A percentile compares a stretch with the other conserved stretches of the same genome.
phyloP scores from a whole-genome alignment of 305 asterid genomes.

The Fraxinus platypoda region DNA sequence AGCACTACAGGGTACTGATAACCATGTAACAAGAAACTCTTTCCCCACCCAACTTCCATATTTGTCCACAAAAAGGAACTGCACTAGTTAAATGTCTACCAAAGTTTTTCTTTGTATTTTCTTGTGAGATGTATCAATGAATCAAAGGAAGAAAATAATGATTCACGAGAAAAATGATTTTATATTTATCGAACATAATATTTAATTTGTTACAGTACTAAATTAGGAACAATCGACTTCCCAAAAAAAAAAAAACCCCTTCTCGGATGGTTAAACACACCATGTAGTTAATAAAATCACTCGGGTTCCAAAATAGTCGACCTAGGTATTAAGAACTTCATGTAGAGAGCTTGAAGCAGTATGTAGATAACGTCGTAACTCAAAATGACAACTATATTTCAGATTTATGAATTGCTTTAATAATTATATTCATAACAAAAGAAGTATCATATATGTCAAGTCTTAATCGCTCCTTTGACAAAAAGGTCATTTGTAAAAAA shows the following conservation, averaged over 20 bases:
- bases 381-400: not conserved
- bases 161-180: too few species aligned
- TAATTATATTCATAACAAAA: not conserved
- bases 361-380: not conserved
- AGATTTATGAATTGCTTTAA: too few species aligned
- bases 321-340: not conserved
- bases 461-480: not conserved
- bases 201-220: not conserved
- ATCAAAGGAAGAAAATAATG: too few species aligned
- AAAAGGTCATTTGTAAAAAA: not conserved
- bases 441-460: not conserved
- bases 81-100: not conserved
- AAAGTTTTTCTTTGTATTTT: not conserved
- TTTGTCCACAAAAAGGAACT: constrained; percentile 11
- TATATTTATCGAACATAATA: too few species aligned
- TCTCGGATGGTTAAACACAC: not conserved
- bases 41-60: constrained; percentile 29
- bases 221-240: not conserved
- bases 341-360: not conserved
- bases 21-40: constrained; percentile 33
- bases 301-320: not conserved
- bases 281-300: not conserved
- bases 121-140: too few species aligned
- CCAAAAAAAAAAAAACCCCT: too few species aligned
- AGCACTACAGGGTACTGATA: constrained; percentile 34